These are phyloP conservation scores for Acorus calamus DNA, from an alignment of 106 monocot genomes.

Conservation along the genomic window DNA sequence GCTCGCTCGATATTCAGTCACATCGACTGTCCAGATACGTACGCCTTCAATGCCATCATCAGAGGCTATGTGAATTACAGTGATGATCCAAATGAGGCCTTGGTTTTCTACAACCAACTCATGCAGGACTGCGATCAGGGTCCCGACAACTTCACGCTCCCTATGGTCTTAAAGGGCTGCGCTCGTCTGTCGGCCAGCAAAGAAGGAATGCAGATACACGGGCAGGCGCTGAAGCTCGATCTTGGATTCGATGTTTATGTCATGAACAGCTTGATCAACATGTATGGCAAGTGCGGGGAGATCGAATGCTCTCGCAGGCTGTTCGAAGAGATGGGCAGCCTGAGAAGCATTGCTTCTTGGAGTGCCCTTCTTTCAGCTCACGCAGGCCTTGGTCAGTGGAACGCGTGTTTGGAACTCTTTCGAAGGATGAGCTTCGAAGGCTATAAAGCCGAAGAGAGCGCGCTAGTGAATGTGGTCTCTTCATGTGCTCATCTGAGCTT, in stretches of 20 bases:
- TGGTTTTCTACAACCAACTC: constrained; percentile 28
- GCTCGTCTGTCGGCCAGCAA: constrained; percentile 15
- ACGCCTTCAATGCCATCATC: constrained; percentile 70
- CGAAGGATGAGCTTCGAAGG: constrained; percentile 23
- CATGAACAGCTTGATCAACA: constrained; percentile 62
- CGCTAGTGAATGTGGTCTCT: constrained; percentile 40
- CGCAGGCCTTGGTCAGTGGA: constrained; percentile 28
- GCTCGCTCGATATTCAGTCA: constrained; percentile 47
- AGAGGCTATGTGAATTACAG: constrained; percentile 28
- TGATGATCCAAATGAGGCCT: constrained; percentile 26
- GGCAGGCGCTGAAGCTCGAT: constrained; percentile 40
- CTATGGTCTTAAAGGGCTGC: constrained; percentile 69
- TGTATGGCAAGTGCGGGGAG: constrained; percentile 65
- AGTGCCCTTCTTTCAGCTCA: constrained; percentile 51
- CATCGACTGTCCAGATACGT: constrained; percentile 29
- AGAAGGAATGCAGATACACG: constrained; percentile 55
- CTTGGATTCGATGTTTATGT: constrained; percentile 31
- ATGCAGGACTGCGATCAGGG: constrained; percentile 28
- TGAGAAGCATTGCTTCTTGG: constrained; percentile 52
- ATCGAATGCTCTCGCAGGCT: constrained; percentile 24
- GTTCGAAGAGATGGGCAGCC: constrained; percentile 35
- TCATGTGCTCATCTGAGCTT: constrained; percentile 46
- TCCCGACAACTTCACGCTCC: constrained; percentile 69
- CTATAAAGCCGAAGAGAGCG: constrained; percentile 40
- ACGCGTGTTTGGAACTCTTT: constrained; percentile 36